Conservation (phyloP, 1,139 yeast species). For the Candida anutae region DNA sequence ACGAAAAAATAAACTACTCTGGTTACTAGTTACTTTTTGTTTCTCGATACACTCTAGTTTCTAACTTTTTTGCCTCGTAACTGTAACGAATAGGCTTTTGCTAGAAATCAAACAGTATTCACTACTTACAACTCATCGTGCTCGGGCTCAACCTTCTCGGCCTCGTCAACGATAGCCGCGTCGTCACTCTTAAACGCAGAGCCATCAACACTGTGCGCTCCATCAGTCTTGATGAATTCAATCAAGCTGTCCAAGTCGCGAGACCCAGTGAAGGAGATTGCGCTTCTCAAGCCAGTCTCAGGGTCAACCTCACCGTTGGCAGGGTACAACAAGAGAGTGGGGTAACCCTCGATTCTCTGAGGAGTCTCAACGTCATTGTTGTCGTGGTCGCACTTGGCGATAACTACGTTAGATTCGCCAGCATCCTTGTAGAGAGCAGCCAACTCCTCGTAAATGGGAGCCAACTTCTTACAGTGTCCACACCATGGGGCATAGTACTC, state of each 20-base stretch:
- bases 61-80: too few species aligned
- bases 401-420: slow-evolving; percentile 45
- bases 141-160: slow-evolving; percentile 15
- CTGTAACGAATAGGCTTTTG: too few species aligned
- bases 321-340: slow-evolving; percentile 87
- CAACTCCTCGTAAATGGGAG: slow-evolving; percentile 86
- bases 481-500: slow-evolving; percentile 99
- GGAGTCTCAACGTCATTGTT: slow-evolving; percentile 75
- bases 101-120: too few species aligned
- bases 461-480: slow-evolving; percentile 95
- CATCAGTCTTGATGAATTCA: slow-evolving; percentile 59
- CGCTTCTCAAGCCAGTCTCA: slow-evolving; percentile 45
- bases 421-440: slow-evolving; percentile 53
- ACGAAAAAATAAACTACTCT: not conserved
- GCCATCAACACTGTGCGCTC: slow-evolving; percentile 54
- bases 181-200: slow-evolving; percentile 14
- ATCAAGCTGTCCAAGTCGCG: slow-evolving; percentile 73
- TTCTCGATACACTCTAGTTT: too few species aligned
- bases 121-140: slow-evolving; percentile 45
- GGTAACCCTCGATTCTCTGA: slow-evolving; percentile 74
- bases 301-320: slow-evolving; percentile 72
- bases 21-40: not conserved
- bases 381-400: slow-evolving; percentile 89
- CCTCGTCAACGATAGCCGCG: slow-evolving; percentile 6
- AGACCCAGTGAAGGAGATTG: slow-evolving; percentile 59